Conservation (phyloP, 495 filamentous ascomycete species). For the Talaromyces stipitatus region DNA sequence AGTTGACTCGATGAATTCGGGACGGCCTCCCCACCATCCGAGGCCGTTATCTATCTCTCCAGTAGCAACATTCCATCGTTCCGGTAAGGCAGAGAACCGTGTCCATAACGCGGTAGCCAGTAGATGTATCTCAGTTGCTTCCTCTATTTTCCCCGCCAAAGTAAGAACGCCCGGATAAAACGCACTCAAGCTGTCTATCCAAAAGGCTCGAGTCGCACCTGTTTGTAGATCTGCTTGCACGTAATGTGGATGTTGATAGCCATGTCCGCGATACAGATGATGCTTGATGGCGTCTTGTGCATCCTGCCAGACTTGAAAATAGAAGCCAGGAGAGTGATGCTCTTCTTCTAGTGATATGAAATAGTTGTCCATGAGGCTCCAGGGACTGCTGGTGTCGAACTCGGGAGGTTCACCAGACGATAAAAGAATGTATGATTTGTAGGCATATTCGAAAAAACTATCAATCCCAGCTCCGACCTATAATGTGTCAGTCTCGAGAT, state of each 20-base stretch:
- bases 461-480: constrained; percentile 89
- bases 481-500: not conserved
- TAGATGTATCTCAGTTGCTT: constrained; percentile 81
- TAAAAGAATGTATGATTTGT: constrained; percentile 86
- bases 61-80: constrained; percentile 85
- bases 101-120: constrained; percentile 91
- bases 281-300: constrained; percentile 79
- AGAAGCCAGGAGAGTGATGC: constrained; percentile 66
- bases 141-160: constrained; percentile 78
- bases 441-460: constrained; percentile 96
- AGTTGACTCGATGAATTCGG: constrained; percentile 93
- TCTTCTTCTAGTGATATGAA: constrained; percentile 53
- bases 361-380: constrained; percentile 30
- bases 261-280: constrained; percentile 60
- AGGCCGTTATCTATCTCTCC: constrained; percentile 80
- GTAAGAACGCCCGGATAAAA: constrained; percentile 92
- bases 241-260: constrained; percentile 82
- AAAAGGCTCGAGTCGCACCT: constrained; percentile 72
- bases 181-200: constrained; percentile 92
- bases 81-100: constrained; percentile 82
- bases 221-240: constrained; percentile 84
- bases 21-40: constrained; percentile 89
- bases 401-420: constrained; percentile 49
- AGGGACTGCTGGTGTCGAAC: constrained; percentile 25
- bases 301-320: constrained; percentile 77